These are phyloP conservation scores for Pestalotiopsis sp. DNA, from an alignment of 2,329 filamentous ascomycete genomes.

Conservation along the genomic window DNA sequence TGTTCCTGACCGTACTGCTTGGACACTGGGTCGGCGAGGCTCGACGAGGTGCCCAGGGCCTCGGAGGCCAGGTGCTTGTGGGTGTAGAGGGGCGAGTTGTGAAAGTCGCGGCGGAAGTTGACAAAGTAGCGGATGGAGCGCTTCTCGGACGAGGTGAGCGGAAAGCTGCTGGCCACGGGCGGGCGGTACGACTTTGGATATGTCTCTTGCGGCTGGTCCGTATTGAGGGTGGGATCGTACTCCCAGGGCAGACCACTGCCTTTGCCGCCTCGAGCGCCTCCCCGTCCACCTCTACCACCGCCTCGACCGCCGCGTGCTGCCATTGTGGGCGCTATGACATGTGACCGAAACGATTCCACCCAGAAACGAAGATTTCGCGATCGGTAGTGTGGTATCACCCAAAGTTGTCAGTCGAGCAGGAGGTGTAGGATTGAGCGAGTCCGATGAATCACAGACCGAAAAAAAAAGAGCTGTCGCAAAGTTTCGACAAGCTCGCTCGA, in stretches of 20 bases:
- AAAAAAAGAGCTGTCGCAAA: background rate
- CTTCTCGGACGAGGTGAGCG: constrained; percentile 44
- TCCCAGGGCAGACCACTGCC: constrained; percentile 51
- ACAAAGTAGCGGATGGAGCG: constrained; percentile 52
- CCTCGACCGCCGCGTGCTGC: constrained; percentile 53
- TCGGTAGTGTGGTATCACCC: background rate
- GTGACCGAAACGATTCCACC: background rate
- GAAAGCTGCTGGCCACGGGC: constrained; percentile 38
- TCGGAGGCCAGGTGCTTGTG: constrained; percentile 42
- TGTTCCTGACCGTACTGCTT: constrained; percentile 57
- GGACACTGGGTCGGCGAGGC: constrained; percentile 39
- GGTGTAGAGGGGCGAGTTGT: constrained; percentile 57
- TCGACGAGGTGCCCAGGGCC: constrained; percentile 23
- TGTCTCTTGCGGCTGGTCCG: constrained; percentile 58
- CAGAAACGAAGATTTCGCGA: background rate
- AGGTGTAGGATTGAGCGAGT: background rate
- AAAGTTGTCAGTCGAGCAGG: background rate
- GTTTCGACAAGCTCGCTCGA: background rate
- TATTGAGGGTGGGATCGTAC: constrained; percentile 50
- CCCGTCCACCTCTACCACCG: constrained; percentile 45
- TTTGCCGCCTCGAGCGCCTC: constrained; percentile 46
- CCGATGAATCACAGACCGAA: background rate
- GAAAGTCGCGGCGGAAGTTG: constrained; percentile 56
- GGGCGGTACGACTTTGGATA: constrained; percentile 54
- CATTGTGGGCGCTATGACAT: constrained; percentile 34